Conservation (phyloP, 75 land plant genomes). For the Sequoiadendron giganteum region DNA sequence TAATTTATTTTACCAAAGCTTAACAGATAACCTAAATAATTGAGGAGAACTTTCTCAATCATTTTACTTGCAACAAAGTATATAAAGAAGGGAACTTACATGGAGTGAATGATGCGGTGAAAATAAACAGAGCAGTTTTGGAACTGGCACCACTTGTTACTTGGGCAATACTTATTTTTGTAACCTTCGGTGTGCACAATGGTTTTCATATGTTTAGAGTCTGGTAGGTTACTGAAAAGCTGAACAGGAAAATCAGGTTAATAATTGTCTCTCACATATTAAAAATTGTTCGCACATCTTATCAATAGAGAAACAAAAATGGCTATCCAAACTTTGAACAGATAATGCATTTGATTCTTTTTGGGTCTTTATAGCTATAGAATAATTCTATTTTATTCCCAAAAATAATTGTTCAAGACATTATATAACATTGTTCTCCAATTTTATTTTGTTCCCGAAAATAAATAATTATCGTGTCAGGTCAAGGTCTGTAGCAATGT, state of each 20-base stretch:
- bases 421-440: background rate
- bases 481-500: too few relatives aligned
- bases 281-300: background rate
- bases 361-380: background rate
- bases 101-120: constrained; percentile 24
- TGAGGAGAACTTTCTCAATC: too few relatives aligned
- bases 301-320: background rate
- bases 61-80: background rate
- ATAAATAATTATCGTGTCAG: too few relatives aligned
- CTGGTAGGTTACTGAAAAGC: constrained; percentile 42
- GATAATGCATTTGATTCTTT: background rate
- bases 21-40: background rate
- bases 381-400: background rate
- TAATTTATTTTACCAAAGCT: background rate
- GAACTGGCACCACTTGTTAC: constrained; percentile 48
- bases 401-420: background rate
- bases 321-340: background rate
- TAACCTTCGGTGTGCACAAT: constrained; percentile 32
- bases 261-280: background rate
- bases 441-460: too few relatives aligned
- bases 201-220: constrained; percentile 15
- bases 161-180: constrained; percentile 64
- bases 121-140: constrained; percentile 67
- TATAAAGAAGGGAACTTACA: constrained; percentile 20
- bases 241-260: constrained; percentile 13